A percentile compares a stretch with the other conserved stretches of the same genome.
Conservation (phyloP, 768 basidiomycete species). For the Hericium coralloides region DNA sequence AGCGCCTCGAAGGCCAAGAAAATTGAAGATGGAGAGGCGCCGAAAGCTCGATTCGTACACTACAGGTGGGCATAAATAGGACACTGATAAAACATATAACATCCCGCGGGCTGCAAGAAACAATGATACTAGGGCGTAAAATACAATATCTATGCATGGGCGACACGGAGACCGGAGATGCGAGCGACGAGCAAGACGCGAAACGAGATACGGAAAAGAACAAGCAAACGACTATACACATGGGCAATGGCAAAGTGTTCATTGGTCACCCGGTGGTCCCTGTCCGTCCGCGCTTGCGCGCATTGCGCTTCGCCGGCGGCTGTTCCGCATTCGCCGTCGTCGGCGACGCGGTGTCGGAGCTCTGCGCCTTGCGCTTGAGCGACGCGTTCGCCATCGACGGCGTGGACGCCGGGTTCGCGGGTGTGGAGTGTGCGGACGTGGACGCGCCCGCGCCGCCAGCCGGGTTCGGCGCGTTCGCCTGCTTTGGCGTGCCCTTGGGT, state of each 20-base stretch:
- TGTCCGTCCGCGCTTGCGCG: slow-evolving; percentile 50
- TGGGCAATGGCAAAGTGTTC: not conserved
- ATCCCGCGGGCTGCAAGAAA: slow-evolving; percentile 18
- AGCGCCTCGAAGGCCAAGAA: too few species aligned
- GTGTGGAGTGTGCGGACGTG: slow-evolving; percentile 4
- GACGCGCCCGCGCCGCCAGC: not conserved
- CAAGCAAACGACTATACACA: slow-evolving; percentile 1
- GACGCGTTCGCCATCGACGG: slow-evolving; percentile 20
- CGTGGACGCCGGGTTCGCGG: slow-evolving; percentile 19
- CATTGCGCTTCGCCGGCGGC: slow-evolving; percentile 38
- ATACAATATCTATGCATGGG: slow-evolving; percentile 5
- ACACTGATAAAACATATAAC: slow-evolving; percentile 23
- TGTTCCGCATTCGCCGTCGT: slow-evolving; percentile 37
- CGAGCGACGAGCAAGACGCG: not conserved
- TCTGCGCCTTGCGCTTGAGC: slow-evolving; percentile 27
- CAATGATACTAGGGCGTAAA: slow-evolving; percentile 9
- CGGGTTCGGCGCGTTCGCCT: slow-evolving; percentile 13
- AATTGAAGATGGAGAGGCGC: too few species aligned
- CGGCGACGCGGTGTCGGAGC: slow-evolving; percentile 37
- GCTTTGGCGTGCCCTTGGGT: slow-evolving; percentile 13
- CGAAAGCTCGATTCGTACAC: not conserved
- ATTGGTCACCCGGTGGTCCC: slow-evolving; percentile 31
- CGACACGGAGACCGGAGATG: not conserved
- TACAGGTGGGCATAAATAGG: slow-evolving; percentile 19
- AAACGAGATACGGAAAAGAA: not conserved